Conservation (phyloP, 768 basidiomycete species). For the Collybia mongolica region DNA sequence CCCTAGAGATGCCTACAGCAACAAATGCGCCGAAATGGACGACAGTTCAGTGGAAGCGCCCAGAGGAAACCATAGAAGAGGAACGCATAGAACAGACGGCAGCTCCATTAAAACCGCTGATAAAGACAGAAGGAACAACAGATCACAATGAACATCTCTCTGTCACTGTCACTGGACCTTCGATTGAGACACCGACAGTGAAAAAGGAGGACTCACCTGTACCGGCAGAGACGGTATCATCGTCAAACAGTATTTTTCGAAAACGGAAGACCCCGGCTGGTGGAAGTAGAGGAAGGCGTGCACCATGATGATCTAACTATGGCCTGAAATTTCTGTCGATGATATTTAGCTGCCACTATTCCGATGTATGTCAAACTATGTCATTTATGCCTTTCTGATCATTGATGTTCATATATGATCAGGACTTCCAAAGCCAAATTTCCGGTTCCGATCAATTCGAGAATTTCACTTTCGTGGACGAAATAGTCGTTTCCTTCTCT, state of each 20-base stretch:
- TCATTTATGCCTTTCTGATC: no score
- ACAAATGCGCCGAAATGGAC: slow-evolving; percentile 30
- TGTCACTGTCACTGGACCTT: no score
- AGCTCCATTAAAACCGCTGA: slow-evolving; percentile 12
- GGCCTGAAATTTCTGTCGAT: no score
- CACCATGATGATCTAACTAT: no score
- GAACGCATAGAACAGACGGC: slow-evolving; percentile 11
- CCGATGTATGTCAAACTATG: no score
- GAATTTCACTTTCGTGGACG: no score
- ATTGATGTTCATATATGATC: no score
- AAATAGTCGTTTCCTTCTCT: no score
- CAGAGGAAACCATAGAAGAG: slow-evolving; percentile 9
- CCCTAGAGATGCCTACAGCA: slow-evolving; percentile 2
- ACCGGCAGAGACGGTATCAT: background rate
- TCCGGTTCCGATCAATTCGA: no score
- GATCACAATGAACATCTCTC: background rate
- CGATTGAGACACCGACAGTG: background rate
- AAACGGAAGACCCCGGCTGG: slow-evolving; percentile 27
- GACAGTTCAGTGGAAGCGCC: slow-evolving; percentile 31
- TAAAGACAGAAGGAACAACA: slow-evolving; percentile 7
- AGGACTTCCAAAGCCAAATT: no score
- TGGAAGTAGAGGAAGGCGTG: slow-evolving; percentile 18
- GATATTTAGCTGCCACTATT: no score
- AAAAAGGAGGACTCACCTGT: slow-evolving; percentile 1
- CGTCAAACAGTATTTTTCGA: slow-evolving; percentile 23